Base-by-base conservation (phyloP, 192 early-diverging fungal genomes). In the Entomortierella lignicola region DNA sequence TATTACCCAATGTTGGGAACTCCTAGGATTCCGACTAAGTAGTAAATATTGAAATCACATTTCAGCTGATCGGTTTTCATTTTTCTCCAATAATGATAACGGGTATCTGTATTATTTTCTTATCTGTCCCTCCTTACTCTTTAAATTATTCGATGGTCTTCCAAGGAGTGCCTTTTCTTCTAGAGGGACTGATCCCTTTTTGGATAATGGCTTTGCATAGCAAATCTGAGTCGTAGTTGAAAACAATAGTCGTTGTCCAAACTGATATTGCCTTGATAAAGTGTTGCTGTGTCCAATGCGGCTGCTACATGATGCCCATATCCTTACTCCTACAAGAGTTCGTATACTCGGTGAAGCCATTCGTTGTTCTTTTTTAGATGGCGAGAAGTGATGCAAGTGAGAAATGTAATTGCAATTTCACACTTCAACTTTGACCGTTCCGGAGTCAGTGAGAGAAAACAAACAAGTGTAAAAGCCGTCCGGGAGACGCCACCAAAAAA, bases 1-100 rank as follows among this genome's bases (percentile, higher is more conserved):
- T 50, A 4, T 80, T 91, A 93, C 63, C 94, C 94, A 69, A 95
- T 90, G 69, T 95, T 95, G 53, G 94, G 94, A 43, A 95, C 81
- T 42, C 94, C 94, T 30, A 95, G 91, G 43, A 94, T 89, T 59
- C 92, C 90, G 43, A 88, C 75, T 79, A 70, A 41, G 12, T 10
- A 27, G 34, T n/a, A n/a, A n/a, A n/a, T n/a, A 37, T 37, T 10
- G 34, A 37, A 10, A 37, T 37, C 34, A 37, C 34, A n/a, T n/a
- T n/a, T n/a, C n/a, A n/a, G n/a, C n/a, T n/a, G n/a, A n/a, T n/a
- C n/a, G n/a, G n/a, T n/a, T n/a, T n/a, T n/a, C n/a, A n/a, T n/a
- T n/a, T n/a, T n/a, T n/a, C n/a, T n/a, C n/a, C n/a, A 60, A 34
- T 8, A 50, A 44, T 25, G 30, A 53, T n/a, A 23, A 55, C 5